Percentiles rank a stretch among this genome's conserved stretches.
These are phyloP conservation scores for Trametes pubescens DNA, from an alignment of 1,284 basidiomycete species.

Conservation along the genomic window DNA sequence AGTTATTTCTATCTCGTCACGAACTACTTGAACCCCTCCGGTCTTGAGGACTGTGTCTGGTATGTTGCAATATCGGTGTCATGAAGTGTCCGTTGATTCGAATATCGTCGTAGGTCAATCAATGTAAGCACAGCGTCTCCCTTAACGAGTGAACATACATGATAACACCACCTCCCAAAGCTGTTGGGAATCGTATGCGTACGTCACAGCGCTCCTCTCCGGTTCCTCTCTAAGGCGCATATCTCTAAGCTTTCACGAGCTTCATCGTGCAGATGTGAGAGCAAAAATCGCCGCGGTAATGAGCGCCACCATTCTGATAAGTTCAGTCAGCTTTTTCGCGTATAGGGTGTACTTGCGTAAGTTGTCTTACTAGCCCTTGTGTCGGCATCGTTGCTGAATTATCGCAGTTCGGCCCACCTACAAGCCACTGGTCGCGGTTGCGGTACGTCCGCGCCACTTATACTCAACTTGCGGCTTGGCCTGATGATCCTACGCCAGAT, in stretches of 20 bases:
- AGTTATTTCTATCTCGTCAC: slow-evolving; percentile 18
- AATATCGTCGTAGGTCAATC: no score
- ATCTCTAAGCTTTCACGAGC: not conserved
- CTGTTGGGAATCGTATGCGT: no score
- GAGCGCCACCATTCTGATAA: not conserved
- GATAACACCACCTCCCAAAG: no score
- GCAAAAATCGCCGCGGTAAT: not conserved
- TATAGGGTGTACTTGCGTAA: not conserved
- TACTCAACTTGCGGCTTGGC: not conserved
- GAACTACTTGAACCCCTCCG: slow-evolving; percentile 8
- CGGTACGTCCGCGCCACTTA: not conserved
- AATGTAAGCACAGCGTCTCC: no score
- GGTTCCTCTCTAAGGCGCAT: no score
- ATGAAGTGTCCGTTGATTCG: no score
- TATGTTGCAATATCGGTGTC: not conserved
- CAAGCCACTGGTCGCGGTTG: not conserved
- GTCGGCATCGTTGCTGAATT: not conserved
- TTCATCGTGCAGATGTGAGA: not conserved
- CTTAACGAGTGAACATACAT: no score
- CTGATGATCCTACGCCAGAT: not conserved
- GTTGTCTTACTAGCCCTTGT: not conserved
- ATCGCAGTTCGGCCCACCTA: not conserved
- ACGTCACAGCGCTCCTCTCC: no score
- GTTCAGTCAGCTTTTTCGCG: not conserved
- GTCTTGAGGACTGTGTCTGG: not conserved